Conservation (phyloP, 1,139 yeast genomes). For the Torulaspora pretoriensis region DNA sequence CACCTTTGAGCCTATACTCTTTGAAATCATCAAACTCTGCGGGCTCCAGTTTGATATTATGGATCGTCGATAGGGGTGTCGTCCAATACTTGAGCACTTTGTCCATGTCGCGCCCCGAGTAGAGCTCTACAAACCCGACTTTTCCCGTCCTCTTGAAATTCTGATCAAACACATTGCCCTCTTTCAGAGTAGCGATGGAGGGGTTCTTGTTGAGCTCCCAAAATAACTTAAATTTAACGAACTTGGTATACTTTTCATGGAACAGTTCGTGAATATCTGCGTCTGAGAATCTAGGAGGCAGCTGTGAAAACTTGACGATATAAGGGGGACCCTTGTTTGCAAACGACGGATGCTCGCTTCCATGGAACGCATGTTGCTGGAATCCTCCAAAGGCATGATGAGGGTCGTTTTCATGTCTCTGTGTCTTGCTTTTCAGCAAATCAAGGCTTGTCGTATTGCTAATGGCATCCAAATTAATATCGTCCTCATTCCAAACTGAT, state of each 20-base stretch:
- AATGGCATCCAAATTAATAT: constrained; percentile 24
- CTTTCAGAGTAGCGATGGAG: constrained; percentile 24
- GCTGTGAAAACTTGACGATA: constrained; percentile 50
- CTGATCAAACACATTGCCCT: constrained; percentile 30
- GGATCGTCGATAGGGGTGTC: constrained; percentile 29
- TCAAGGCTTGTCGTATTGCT: constrained; percentile 26
- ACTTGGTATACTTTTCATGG: constrained; percentile 38
- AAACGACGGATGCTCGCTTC: constrained; percentile 4
- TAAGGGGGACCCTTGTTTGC: constrained; percentile 45
- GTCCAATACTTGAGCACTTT: constrained; percentile 37
- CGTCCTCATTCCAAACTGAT: constrained; percentile 35
- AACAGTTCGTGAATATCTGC: constrained; percentile 38
- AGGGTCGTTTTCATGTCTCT: constrained; percentile 17
- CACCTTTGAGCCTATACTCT: constrained; percentile 29
- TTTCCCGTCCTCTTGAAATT: constrained; percentile 40
- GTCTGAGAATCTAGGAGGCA: constrained; percentile 42
- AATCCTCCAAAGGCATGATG: constrained; percentile 10
- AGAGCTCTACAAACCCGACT: constrained; percentile 61
- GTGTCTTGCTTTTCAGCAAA: constrained; percentile 20
- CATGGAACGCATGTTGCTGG: constrained; percentile 9
- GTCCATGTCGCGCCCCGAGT: constrained; percentile 44
- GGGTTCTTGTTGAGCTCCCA: constrained; percentile 40
- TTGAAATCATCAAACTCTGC: constrained; percentile 35
- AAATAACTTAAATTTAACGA: constrained; percentile 38
- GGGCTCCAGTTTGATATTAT: constrained; percentile 26